Base-by-base conservation (phyloP, 1,284 basidiomycete genomes). In the Ganoderma sinense region DNA sequence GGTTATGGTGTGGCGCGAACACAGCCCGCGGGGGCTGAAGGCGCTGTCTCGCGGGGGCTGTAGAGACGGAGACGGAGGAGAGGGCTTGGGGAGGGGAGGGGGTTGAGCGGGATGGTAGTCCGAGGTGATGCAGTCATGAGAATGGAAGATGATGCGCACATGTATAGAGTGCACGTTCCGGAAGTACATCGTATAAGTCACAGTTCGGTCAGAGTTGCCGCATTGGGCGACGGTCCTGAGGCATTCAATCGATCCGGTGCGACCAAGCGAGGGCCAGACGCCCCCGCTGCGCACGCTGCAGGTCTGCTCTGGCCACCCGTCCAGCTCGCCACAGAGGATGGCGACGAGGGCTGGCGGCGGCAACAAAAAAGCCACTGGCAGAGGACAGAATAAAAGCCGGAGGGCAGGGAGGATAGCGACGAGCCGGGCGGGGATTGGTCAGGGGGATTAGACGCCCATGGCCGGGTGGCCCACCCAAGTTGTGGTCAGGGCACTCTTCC, bases 401-500 rank as follows among this genome's bases (percentile, higher is more conserved):
- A 31, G 59, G 69, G 68, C 63, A 69, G 67, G 45, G 72, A 71
- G 67, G 72, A 69, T 72, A 62, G 69, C 72, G 75, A 72, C 72
- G 69, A 73, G 65, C 70, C 67, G 61, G 40, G 71, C 65, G 62
- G 67, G 75, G 75, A 73, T 73, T 73, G 72, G 72, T 69, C 69
- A 73, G 69, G 67, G 53, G 31, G 7, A 18, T 20, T 14, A 62
- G 55, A 62, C 62, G 68, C 71, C 67, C 64, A 69, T 71, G 69
- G 69, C 68, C 69, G 72, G 68, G 72, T 73, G 71, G 70, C 65
- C 74, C 72, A 73, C 66, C 58, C 33, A n/a, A 60, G 58, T 69
- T 73, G 69, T 71, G 73, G 73, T 73, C 71, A 70, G 75, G 72
- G 73, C 75, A 75, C 74, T 72, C 72, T 76, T 76, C 75, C 75